Base-by-base conservation (phyloP, 352 stramenopile species). In the Blastocystis sp. region DNA sequence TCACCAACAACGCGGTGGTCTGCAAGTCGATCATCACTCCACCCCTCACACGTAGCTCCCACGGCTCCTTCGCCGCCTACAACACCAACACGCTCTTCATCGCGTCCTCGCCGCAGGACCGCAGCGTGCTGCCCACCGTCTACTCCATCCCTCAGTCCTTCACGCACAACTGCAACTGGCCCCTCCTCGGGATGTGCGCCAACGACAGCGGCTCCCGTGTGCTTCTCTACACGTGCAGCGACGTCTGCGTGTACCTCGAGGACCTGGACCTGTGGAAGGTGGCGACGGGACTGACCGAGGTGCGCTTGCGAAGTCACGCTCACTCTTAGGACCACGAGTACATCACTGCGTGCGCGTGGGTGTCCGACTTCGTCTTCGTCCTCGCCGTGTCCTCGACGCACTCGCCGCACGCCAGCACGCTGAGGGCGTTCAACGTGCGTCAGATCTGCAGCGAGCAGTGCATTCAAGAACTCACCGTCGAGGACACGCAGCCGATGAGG, bases 11-110 rank as follows among this genome's bases (percentile, higher is more conserved):
- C 37, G 74, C 70, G 41, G 35, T 55, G 10, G 21, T 26, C 16
- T 60, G 33, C 66, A 31, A 60, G 66, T 78, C 29, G 2, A 10
- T 10, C 37, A 2, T 45, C 24, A 21, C 29, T 9, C 41, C 33
- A 13, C 66, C 3, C 29, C 10, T 69, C 1, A 67, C 21, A 24
- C 37, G 24, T 69, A 67, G 50, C 51, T 31, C 45, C 10, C 3
- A 85, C 61, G 31, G 29, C 59, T 55, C 50, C n/a, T 85, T 70
- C 33, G 55, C 66, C 41, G 74, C 74, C 51, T 85, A 67, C 61
- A 85, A 85, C 31, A 70, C 74, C 24, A 51, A 37, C 2, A n/a
- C 21, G 24, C 21, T 85, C 10, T 26, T 59, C n/a, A 55, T 66
- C 3, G 31, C 51, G 19, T 41, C 37, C 4, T 69, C 74, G 33